Percentiles rank a stretch among this genome's conserved stretches.
These are phyloP conservation scores for Adansonia gregorii DNA, from an alignment of 441 rosid species.

Conservation along the genomic window DNA sequence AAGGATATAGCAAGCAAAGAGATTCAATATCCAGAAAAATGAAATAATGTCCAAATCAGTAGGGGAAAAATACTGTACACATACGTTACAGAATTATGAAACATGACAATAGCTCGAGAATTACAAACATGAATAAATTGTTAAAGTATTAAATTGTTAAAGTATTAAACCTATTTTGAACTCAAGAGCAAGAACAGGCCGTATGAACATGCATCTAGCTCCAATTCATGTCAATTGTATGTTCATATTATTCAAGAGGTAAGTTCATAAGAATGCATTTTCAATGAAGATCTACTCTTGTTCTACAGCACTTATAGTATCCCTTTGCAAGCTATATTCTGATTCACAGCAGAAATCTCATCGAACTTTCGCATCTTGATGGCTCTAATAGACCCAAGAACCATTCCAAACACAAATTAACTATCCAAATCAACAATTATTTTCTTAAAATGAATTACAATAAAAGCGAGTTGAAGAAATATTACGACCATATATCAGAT, in stretches of 20 bases:
- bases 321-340: not conserved
- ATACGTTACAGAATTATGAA: not conserved
- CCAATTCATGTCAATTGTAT: not conserved
- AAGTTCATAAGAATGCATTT: not conserved
- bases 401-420: not conserved
- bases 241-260: not conserved
- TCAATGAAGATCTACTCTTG: not conserved
- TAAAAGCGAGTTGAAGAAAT: not conserved
- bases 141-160: not conserved
- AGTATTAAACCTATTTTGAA: not conserved
- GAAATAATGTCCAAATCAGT: slow-evolving; percentile 17
- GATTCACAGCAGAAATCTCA: not conserved
- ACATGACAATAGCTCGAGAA: not conserved
- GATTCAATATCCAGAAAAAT: not conserved
- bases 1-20: not conserved
- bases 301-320: not conserved
- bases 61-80: not conserved
- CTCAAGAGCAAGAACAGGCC: not conserved
- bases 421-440: not conserved
- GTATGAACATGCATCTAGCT: not conserved
- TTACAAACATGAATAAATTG: not conserved
- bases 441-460: not conserved
- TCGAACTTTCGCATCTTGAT: not conserved
- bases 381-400: slow-evolving; percentile 6
- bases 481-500: not conserved